A percentile compares a stretch with the other conserved stretches of the same genome.
Evolutionary conservation across 306 rosid species (phyloP).

Genomic region (Clitoria ternatea): DNA sequence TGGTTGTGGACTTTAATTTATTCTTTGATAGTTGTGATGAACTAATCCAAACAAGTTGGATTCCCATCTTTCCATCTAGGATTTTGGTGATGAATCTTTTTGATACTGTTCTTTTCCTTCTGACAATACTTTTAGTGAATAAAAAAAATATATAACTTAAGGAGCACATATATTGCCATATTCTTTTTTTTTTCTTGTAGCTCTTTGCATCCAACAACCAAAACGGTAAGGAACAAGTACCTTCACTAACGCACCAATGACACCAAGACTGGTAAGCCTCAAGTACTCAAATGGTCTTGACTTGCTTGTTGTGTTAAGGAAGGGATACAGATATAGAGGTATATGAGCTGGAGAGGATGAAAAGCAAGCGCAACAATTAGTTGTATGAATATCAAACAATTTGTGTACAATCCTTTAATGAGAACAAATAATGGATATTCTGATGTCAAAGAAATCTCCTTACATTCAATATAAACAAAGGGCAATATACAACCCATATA

Average conservation of each 20-base stretch:
- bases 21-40: neutral
- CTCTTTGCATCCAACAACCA: constrained; percentile 11
- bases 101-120: neutral
- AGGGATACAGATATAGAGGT: constrained; percentile 88
- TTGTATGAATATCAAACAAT: constrained; percentile 1
- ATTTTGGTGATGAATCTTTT: neutral
- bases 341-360: constrained; percentile 76
- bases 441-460: neutral
- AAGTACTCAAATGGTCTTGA: constrained; percentile 93
- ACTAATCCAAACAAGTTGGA: constrained; percentile 14
- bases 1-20: neutral
- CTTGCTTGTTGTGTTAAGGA: constrained; percentile 92
- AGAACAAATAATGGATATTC: neutral
- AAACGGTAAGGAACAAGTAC: constrained; percentile 40
- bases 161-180: neutral
- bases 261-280: constrained; percentile 97
- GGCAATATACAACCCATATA: neutral
- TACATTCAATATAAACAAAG: neutral
- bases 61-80: neutral
- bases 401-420: neutral
- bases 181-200: neutral
- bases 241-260: constrained; percentile 97
- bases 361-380: constrained; percentile 4
- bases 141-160: neutral
- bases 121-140: neutral